Evolutionary conservation across 768 basidiomycete species (phyloP).

Genomic region (Daedalea quercina): DNA sequence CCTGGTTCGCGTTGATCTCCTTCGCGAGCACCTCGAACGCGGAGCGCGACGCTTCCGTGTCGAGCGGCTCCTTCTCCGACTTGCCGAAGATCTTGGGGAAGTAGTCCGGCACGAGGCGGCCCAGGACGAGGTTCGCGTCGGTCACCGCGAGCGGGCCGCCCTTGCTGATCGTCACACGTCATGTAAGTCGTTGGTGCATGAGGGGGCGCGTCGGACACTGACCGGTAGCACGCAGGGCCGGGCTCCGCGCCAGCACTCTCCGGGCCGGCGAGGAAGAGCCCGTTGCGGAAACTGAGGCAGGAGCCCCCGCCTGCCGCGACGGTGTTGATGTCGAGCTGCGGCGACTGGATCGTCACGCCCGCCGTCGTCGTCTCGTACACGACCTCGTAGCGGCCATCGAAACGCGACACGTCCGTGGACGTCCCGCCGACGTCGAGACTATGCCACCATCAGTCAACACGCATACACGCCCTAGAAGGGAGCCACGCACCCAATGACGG

Average conservation of each 20-base stretch:
- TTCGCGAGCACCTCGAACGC: slow-evolving; percentile 64
- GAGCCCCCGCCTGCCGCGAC: slow-evolving; percentile 95
- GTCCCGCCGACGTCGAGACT: slow-evolving; percentile 94
- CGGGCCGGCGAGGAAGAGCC: slow-evolving; percentile 86
- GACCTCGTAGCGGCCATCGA: slow-evolving; percentile 84
- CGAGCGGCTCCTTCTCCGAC: slow-evolving; percentile 78
- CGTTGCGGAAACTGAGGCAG: slow-evolving; percentile 82
- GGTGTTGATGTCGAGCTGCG: slow-evolving; percentile 93
- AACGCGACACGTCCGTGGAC: slow-evolving; percentile 92
- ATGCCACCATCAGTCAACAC: background rate
- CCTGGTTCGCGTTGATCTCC: slow-evolving; percentile 64
- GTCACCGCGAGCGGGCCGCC: slow-evolving; percentile 89
- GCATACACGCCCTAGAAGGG: too few species aligned
- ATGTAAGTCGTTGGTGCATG: background rate
- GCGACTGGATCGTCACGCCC: slow-evolving; percentile 86
- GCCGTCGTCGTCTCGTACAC: slow-evolving; percentile 96
- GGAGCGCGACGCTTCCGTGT: slow-evolving; percentile 57
- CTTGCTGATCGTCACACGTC: slow-evolving; percentile 43
- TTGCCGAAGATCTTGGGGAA: slow-evolving; percentile 96
- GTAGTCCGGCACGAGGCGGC: slow-evolving; percentile 81
- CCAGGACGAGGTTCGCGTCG: slow-evolving; percentile 87
- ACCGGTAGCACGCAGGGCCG: slow-evolving; percentile 89
- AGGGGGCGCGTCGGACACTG: slow-evolving; percentile 11
- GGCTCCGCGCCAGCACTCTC: slow-evolving; percentile 93
- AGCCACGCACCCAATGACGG: slow-evolving; percentile 71